Base-by-base conservation (phyloP, 2,329 filamentous ascomycete genomes). In the Penicillium sp. region DNA sequence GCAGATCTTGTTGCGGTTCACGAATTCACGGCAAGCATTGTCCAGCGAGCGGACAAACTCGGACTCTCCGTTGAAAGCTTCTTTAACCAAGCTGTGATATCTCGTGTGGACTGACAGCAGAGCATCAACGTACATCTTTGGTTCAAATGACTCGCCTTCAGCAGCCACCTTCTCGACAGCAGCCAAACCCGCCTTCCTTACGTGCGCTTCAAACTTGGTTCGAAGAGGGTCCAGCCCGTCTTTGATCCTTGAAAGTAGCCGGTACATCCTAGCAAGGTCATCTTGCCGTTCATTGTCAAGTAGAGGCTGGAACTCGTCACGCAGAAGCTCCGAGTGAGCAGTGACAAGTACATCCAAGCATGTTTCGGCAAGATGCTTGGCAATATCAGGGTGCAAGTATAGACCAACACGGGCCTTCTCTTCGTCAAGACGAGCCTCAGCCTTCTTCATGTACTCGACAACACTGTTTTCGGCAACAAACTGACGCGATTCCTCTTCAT, bases 391-490 rank as follows among this genome's bases (percentile, higher is more conserved):
- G 72, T 98, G 92, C 50, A 99, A 84, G 73, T 96, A 99, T 73
- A 98, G 88, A 67, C 88, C 88, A 9, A 99, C 95, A 29, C 95
- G 91, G 74, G 94, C 92, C 80, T 96, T 95, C 78, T 99, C 95
- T 78, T 99, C 95, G 7, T 92, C 88, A 64, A 99, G 81, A 35
- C 95, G 89, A 47, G 88, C 81, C 79, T 98, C 94, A 0, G 95
- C 96, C 85, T 99, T 99, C 84, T 98, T 98, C 95, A 99, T 98
- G 80, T 98, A 99, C 75, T 99, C 95, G 38, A 99, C 93, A 4
- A 99, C 93, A 66, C 91, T 96, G 76, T 99, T 99, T 77, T 98
- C 94, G 11, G 93, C 91, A 38, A 99, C 88, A 74, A 99, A 99
- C 66, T 93, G 90, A 71, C 92, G 92, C 21, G 95, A 98, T 77